Percentiles rank a stretch among this genome's conserved stretches.
Conservation (phyloP, 2,329 filamentous ascomycete genomes). For the Aspergillus ochraceus region DNA sequence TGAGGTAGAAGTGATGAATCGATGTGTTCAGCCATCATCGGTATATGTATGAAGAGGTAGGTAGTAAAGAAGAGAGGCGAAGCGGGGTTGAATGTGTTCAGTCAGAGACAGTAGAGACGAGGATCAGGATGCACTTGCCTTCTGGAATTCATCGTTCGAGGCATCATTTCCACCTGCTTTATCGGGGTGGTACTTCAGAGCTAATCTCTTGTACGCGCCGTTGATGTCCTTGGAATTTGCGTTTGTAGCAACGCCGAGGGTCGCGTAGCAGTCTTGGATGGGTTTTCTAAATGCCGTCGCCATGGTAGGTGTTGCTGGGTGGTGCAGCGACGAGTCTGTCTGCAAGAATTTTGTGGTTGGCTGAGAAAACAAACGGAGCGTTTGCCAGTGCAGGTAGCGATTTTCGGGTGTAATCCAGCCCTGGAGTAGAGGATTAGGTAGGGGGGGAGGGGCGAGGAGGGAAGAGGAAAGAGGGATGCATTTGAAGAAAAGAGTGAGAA, state of each 20-base stretch:
- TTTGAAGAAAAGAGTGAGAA: background rate
- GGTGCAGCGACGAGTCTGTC: background rate
- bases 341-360: background rate
- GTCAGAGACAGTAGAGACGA: background rate
- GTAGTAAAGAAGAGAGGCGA: background rate
- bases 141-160: constrained; percentile 20
- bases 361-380: background rate
- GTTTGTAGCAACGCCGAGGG: constrained; percentile 26
- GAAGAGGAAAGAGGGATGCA: background rate
- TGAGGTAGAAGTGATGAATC: no score
- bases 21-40: background rate
- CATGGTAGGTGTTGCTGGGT: background rate
- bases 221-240: constrained; percentile 34
- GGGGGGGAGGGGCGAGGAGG: background rate
- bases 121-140: constrained; percentile 17
- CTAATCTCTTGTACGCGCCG: constrained; percentile 35
- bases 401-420: background rate
- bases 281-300: constrained; percentile 11
- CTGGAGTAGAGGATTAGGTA: background rate
- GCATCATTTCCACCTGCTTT: constrained; percentile 23
- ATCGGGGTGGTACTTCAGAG: constrained; percentile 36
- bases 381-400: background rate
- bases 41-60: background rate
- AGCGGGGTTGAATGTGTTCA: background rate
- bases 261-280: constrained; percentile 26